phyloP scores from a whole-genome alignment of 805 yeast genomes.

The Maudiozyma bulderi region DNA sequence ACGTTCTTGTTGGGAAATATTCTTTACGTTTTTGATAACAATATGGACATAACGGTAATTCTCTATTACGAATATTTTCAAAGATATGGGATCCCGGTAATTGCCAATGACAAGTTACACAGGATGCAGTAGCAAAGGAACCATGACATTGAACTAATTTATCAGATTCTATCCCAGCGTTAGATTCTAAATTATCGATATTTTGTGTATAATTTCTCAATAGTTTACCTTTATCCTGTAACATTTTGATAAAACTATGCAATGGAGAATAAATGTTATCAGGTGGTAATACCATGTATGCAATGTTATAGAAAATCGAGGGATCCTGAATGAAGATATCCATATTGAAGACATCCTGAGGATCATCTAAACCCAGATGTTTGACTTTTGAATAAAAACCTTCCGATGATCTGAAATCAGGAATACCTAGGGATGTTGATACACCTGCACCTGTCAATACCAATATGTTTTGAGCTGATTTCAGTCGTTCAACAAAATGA shows the following conservation, averaged over 20 bases:
- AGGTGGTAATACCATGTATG: constrained; percentile 76
- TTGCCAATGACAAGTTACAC: constrained; percentile 62
- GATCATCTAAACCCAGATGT: constrained; percentile 66
- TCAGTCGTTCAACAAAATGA: constrained; percentile 44
- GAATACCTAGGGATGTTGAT: constrained; percentile 81
- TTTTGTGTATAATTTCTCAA: constrained; percentile 84
- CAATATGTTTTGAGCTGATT: constrained; percentile 49
- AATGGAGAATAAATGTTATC: constrained; percentile 58
- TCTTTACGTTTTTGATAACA: constrained; percentile 42
- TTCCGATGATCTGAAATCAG: constrained; percentile 82
- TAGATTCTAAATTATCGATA: constrained; percentile 77
- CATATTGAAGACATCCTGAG: constrained; percentile 82
- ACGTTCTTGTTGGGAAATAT: constrained; percentile 16
- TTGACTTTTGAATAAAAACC: constrained; percentile 70
- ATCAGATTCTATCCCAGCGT: constrained; percentile 60
- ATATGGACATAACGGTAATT: constrained; percentile 63
- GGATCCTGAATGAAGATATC: constrained; percentile 69
- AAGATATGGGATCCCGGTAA: constrained; percentile 59
- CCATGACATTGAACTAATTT: constrained; percentile 86
- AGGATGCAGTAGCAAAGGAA: constrained; percentile 79
- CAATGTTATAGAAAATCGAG: constrained; percentile 71
- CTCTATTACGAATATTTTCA: constrained; percentile 45
- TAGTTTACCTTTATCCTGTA: constrained; percentile 69
- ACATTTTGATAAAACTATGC: constrained; percentile 65
- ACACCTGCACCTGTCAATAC: constrained; percentile 92